These are phyloP conservation scores for Fusarium sp. DNA, from an alignment of 2,329 filamentous ascomycete genomes.

Conservation along the genomic window DNA sequence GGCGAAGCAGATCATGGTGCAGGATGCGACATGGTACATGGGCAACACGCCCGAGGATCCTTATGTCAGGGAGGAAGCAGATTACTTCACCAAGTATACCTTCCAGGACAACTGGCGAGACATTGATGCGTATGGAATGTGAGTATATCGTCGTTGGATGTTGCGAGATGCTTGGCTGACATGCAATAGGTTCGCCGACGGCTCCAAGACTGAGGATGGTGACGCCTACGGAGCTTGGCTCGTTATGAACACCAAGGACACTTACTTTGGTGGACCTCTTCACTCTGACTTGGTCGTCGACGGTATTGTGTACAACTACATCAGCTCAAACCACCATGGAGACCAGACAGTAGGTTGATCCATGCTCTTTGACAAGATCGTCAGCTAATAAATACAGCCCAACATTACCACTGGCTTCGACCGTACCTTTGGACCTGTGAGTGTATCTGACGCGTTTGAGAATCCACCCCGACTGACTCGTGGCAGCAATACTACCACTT, in stretches of 20 bases:
- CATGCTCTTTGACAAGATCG: rapidly evolving
- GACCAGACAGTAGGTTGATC: conserved; percentile 55
- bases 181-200: conserved; percentile 46
- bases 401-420: conserved; percentile 73
- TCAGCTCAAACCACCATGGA: conserved; percentile 69
- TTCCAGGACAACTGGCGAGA: conserved; percentile 67
- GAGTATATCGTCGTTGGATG: neutral
- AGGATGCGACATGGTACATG: conserved; percentile 71
- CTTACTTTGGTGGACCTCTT: conserved; percentile 68
- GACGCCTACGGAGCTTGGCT: conserved; percentile 68
- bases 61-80: conserved; percentile 63
- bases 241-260: conserved; percentile 71
- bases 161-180: conserved; percentile 6
- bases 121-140: conserved; percentile 64
- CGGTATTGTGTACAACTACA: conserved; percentile 72
- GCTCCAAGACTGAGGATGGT: conserved; percentile 56
- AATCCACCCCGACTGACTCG: conserved; percentile 1
- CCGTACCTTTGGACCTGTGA: conserved; percentile 67
- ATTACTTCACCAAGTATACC: conserved; percentile 74
- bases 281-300: conserved; percentile 71
- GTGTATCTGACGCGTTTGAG: neutral
- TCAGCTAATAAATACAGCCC: conserved; percentile 48
- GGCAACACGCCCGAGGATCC: conserved; percentile 62
- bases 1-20: conserved; percentile 59
- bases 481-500: conserved; percentile 67